Conservation (phyloP, 179 eudicot species). For the Sideroxylon spinosum region DNA sequence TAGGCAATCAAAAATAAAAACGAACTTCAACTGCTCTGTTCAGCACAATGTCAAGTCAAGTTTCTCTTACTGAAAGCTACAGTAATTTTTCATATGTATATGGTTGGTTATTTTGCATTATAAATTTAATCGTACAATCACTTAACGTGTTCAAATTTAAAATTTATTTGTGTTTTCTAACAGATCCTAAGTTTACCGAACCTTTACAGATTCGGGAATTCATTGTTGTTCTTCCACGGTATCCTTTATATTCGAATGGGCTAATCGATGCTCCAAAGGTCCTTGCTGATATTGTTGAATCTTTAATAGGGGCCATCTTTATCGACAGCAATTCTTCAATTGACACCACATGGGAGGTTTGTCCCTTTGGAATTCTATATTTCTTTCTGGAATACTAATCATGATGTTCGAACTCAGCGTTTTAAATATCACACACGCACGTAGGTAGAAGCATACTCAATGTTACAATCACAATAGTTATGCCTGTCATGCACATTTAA, state of each 20-base stretch:
- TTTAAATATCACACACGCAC: neutral
- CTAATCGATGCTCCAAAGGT: constrained; percentile 51
- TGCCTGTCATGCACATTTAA: neutral
- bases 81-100: neutral
- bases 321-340: constrained; percentile 45
- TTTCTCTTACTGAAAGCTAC: neutral
- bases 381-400: neutral
- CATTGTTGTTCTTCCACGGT: constrained; percentile 25
- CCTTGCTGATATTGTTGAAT: constrained; percentile 58
- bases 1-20: neutral
- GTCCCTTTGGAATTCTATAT: neutral
- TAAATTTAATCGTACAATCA: neutral
- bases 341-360: constrained; percentile 53
- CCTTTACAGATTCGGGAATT: constrained; percentile 37
- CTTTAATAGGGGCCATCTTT: constrained; percentile 51
- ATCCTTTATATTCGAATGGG: constrained; percentile 56
- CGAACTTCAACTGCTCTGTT: neutral
- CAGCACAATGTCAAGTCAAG: neutral
- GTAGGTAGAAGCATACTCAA: neutral
- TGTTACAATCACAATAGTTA: too few relatives aligned
- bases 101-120: constrained; percentile 4
- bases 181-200: neutral
- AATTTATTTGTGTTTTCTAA: neutral
- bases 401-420: neutral
- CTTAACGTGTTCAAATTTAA: neutral